Conservation (phyloP, 176 grass and related monocot genomes). For the Cymbopogon citratus region DNA sequence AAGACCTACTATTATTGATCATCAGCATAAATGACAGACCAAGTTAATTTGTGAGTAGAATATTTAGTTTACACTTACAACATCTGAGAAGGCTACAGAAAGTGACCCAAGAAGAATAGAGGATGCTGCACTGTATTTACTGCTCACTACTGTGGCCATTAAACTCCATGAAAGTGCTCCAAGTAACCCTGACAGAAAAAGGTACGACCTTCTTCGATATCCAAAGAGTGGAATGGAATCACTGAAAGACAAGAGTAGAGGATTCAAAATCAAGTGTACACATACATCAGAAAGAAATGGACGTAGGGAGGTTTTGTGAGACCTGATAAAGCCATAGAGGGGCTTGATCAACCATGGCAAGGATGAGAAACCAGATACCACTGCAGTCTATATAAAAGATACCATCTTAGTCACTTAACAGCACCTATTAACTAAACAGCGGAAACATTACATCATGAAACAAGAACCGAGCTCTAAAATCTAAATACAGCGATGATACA, state of each 20-base stretch:
- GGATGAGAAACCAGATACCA: constrained; percentile 88
- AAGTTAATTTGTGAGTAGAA: constrained; percentile 16
- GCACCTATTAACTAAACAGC: not conserved
- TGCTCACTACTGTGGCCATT: constrained; percentile 83
- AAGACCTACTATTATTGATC: not conserved
- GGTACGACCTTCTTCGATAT: constrained; percentile 93
- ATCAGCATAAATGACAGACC: not conserved
- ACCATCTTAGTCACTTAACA: constrained; percentile 37
- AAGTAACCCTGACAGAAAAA: constrained; percentile 90
- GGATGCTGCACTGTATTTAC: constrained; percentile 76
- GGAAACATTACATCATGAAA: constrained; percentile 2
- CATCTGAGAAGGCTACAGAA: constrained; percentile 99
- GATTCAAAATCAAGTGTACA: constrained; percentile 23
- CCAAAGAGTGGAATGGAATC: constrained; percentile 99
- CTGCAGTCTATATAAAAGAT: constrained; percentile 77
- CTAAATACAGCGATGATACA: not conserved
- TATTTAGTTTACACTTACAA: constrained; percentile 59
- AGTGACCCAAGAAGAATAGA: constrained; percentile 96
- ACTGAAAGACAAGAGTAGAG: constrained; percentile 44
- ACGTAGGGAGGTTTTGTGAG: constrained; percentile 4
- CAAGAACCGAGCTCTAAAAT: constrained; percentile 15
- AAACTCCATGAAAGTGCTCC: constrained; percentile 96
- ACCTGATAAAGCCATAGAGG: constrained; percentile 99
- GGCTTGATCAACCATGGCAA: constrained; percentile 98
- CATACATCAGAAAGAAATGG: constrained; percentile 6